Evolutionary conservation across 768 basidiomycete species (phyloP).

Genomic region (Lactarius hengduanensis): DNA sequence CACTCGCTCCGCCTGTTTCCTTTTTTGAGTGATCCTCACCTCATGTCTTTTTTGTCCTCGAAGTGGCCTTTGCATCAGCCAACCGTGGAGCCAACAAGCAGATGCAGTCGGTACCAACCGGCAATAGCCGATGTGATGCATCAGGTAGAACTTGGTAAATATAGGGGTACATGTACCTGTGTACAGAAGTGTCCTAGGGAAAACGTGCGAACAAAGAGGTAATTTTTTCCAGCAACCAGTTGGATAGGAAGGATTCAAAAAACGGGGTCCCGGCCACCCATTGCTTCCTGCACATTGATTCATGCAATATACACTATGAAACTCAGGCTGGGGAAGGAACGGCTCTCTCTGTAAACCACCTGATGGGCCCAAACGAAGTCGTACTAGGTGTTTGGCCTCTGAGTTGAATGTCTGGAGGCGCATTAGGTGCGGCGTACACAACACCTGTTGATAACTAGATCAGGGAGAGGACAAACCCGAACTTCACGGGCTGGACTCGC

Average conservation of each 20-base stretch:
- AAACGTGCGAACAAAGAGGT: no score
- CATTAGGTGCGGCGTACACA: slow-evolving; percentile 6
- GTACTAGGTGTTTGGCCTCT: neutral
- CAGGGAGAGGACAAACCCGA: neutral
- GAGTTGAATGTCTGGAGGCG: neutral
- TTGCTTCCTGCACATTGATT: neutral
- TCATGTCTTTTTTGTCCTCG: no score
- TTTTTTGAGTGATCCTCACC: no score
- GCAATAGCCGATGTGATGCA: no score
- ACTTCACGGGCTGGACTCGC: neutral
- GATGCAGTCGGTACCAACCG: no score
- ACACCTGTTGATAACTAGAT: neutral
- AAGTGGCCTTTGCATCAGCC: no score
- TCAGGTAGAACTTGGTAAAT: no score
- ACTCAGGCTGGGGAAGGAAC: neutral
- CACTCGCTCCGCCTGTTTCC: no score
- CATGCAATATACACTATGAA: neutral
- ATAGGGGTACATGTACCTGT: no score
- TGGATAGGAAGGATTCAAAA: neutral
- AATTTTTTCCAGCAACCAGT: neutral
- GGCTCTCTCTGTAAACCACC: neutral
- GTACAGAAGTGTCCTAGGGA: no score
- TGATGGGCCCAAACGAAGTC: neutral
- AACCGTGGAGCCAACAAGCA: no score
- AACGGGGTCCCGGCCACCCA: neutral